These are phyloP conservation scores for Trichophyton mentagrophytes DNA, from an alignment of 2,329 filamentous ascomycete species.

Conservation along the genomic window DNA sequence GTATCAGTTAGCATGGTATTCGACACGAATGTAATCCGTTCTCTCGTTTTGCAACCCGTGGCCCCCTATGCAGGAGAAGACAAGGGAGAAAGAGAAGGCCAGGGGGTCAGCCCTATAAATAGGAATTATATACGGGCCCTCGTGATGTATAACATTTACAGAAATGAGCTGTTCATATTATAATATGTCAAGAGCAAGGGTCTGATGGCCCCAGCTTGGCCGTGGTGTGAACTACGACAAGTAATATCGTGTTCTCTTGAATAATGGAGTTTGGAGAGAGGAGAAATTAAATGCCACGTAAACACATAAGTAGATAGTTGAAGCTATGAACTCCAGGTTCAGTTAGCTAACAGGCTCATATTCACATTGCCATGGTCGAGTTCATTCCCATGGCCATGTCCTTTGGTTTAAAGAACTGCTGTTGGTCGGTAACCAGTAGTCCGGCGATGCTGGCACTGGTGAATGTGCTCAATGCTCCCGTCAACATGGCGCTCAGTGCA, in stretches of 20 bases:
- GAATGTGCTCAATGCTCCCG: constrained; percentile 66
- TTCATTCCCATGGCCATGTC: neutral
- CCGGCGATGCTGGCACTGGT: constrained; percentile 68
- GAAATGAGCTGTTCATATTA: neutral
- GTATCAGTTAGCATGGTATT: neutral
- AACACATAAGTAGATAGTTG: no score
- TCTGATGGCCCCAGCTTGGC: neutral
- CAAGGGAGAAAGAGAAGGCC: neutral
- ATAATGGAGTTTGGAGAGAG: neutral
- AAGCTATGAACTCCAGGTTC: no score
- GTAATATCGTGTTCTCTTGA: neutral
- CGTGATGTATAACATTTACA: neutral
- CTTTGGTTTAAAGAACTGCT: constrained; percentile 5
- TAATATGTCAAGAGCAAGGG: neutral
- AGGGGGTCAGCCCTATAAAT: neutral
- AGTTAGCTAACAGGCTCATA: neutral
- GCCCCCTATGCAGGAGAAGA: neutral
- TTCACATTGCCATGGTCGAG: neutral
- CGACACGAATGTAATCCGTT: neutral
- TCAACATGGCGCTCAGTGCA: constrained; percentile 62
- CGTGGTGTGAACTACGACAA: neutral
- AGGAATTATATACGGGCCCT: neutral
- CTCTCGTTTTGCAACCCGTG: neutral
- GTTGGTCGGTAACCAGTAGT: constrained; percentile 51
- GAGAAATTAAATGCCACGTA: neutral